Conservation (phyloP, 1,284 basidiomycete genomes). For the Ganoderma sinense region DNA sequence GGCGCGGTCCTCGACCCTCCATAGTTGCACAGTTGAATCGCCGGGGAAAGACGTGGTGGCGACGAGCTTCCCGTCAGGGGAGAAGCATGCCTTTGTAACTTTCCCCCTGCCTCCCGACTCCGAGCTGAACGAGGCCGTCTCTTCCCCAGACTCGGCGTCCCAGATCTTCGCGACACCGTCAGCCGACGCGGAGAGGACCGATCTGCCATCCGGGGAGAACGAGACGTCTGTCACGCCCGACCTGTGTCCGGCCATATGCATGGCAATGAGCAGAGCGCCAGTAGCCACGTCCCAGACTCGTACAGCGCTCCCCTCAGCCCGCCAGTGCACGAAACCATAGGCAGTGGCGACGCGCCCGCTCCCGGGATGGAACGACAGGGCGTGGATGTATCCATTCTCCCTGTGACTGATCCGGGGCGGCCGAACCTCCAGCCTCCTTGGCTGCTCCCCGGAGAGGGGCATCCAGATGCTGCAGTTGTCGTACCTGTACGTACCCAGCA, state of each 20-base stretch:
- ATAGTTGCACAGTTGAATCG: neutral
- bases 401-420: neutral
- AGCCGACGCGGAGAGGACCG: neutral
- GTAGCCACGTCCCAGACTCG: neutral
- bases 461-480: neutral
- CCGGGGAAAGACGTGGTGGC: neutral
- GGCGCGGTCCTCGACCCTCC: neutral
- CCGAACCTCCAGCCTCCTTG: neutral
- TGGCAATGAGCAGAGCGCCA: neutral
- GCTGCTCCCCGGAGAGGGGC: neutral
- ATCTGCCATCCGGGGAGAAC: neutral
- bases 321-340: neutral
- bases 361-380: neutral
- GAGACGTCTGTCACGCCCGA: neutral
- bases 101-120: neutral
- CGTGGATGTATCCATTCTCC: neutral
- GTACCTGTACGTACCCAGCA: neutral
- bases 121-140: neutral
- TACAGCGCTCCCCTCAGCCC: neutral
- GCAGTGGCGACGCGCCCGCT: neutral
- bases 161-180: neutral
- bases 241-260: neutral
- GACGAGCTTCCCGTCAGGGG: neutral
- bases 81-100: neutral
- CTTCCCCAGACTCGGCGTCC: neutral